Evolutionary conservation across 1,284 basidiomycete species (phyloP), one percentile per base, ranked within the genome.

Genomic region (Volvariella volvacea): DNA sequence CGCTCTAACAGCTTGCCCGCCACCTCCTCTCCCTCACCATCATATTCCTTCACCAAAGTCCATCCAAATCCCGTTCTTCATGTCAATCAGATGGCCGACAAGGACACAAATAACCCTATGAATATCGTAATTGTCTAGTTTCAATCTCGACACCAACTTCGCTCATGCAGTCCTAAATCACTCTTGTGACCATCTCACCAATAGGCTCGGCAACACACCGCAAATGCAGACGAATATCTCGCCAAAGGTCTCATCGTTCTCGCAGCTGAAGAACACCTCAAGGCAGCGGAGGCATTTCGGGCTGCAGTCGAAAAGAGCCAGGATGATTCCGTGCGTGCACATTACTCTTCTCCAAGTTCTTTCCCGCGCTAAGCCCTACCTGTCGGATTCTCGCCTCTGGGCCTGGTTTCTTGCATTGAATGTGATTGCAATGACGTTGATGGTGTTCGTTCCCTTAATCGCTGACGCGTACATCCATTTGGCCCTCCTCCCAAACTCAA

Each of bases 131-230:
- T 36, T 20, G 34, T 36, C 34, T 36, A 20, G 34, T 7, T 36
- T 38, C 33, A 32, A 36, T 17, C 15, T 37, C 21, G 25, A 16
- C 30, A 44, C 16, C 17, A 17, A 10, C n/a, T 8, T 19, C 17
- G 7, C 22, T 25, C 32, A 21, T 31, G 9, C 20, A 30, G 42
- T 20, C 33, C n/a, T 28, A 22, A 41, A 10, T 46, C 22, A 31
- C 22, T 44, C 37, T 17, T 25, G 16, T 32, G 17, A 20, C 22
- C 21, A 19, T 38, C 21, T 45, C 17, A 22, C 6, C 60, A 15
- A 36, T n/a, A 90, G 87, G 87, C 87, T 16, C 84, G 90, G 60
- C 80, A 85, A 55, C 84, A 88, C 63, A 83, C 84, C 45, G 80
- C 80, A 16, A 83, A 83, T 55, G 87, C 86, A 21, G 84, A 89